Evolutionary conservation across 73 alveolate species (phyloP), one percentile per base, ranked within the genome.

Genomic region (Paramecium pentaurelia): DNA sequence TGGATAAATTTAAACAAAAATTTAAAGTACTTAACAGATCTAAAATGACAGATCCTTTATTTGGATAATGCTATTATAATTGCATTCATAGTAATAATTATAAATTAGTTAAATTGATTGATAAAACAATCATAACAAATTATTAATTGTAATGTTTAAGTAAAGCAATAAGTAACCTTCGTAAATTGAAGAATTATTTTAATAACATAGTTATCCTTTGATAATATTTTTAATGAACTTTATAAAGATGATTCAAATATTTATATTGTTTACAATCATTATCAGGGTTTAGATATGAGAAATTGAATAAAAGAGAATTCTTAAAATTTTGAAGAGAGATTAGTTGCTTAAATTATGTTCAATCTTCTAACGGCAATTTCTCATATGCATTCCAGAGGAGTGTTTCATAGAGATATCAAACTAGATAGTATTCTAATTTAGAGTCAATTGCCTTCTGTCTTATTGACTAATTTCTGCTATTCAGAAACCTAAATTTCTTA

Each of bases 351-450:
- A 58, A 25, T 64, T 14, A 60, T 87, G 60, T 87, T 54, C 54
- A 64, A 64, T 7, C 71, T 87, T 5, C n/a, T 87, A 38, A 37
- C 37, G 4, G 93, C 80, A 4, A 28, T 87, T 4, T 44, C 47
- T 11, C 93, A 87, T 38, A 87, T 87, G 89, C 89, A 87, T 64
- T 40, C 71, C 1, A 34, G 93, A 40, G 49, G 86, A 18, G 64
- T 87, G 4, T 73, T 68, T 34, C 89, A 87, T 27, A 87, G 93
- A 64, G 88, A 87, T 30, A 87, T 87, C 14, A 54, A 77, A 27
- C 22, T 42, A 2, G 83, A 87, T 64, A 87, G 38, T 18, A 38
- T 87, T 22, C 25, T 64, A 42, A 64, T 87, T 87, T 59, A 47
- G 8, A 60, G 45, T 4, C 25, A 51, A 40, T 68, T 64, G 2